Evolutionary conservation across 441 rosid species (phyloP).

Genomic region (Erodium texanum): DNA sequence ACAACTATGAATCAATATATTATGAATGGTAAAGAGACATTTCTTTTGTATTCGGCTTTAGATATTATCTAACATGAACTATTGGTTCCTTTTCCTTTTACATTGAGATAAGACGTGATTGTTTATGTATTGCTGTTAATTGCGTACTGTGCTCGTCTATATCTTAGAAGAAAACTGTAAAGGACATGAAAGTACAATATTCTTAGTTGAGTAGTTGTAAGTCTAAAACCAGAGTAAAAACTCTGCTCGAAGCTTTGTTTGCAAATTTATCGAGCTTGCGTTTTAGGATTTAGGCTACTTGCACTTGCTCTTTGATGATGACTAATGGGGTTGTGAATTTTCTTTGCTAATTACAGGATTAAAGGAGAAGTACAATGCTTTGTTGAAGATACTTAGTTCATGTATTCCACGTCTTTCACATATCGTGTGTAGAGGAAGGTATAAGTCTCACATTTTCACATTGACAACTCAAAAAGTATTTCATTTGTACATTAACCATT

Average conservation of each 20-base stretch:
- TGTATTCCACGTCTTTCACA: slow-evolving; percentile 39
- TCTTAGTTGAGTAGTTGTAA: neutral
- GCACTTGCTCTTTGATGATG: slow-evolving; percentile 4
- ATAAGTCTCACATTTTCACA: slow-evolving; percentile 15
- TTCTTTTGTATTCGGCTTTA: neutral
- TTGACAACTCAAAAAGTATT: slow-evolving; percentile 3
- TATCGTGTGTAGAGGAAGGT: slow-evolving; percentile 65
- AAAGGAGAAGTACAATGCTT: slow-evolving; percentile 43
- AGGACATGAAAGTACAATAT: neutral
- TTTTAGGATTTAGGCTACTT: neutral
- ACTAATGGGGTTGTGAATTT: slow-evolving; percentile 12
- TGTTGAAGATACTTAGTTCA: slow-evolving; percentile 54
- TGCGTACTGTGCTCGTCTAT: neutral
- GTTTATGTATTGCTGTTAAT: neutral
- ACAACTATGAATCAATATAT: slow-evolving; percentile 32
- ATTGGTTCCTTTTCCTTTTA: neutral
- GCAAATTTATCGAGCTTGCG: neutral
- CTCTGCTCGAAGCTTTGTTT: neutral
- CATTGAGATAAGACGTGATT: neutral
- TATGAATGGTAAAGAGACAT: slow-evolving; percentile 40
- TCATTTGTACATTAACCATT: slow-evolving; percentile 1
- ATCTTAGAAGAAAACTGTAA: neutral
- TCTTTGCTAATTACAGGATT: slow-evolving; percentile 37
- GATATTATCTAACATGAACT: neutral
- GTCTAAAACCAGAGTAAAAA: neutral